Evolutionary conservation across 1,284 basidiomycete species (phyloP).

Genomic region (Veloboletus limbatus): DNA sequence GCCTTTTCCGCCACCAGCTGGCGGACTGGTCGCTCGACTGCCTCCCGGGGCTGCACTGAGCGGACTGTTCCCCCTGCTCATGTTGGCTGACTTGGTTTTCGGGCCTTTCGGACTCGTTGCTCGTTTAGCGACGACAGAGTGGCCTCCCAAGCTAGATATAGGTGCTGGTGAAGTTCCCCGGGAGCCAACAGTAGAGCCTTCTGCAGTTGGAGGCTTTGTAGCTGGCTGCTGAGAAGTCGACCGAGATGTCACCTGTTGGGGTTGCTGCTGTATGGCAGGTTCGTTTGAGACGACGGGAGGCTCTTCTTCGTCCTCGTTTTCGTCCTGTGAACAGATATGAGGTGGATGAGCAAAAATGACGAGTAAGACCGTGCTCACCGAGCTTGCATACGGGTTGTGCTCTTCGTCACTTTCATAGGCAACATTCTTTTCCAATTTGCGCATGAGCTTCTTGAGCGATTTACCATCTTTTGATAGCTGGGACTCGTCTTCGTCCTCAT

Average conservation of each 20-base stretch:
- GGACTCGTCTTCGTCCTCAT: constrained; percentile 62
- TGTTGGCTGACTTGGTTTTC: constrained; percentile 47
- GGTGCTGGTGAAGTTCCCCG: constrained; percentile 57
- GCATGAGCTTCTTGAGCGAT: constrained; percentile 75
- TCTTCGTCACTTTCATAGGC: constrained; percentile 82
- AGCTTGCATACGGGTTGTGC: constrained; percentile 76
- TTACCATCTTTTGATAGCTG: constrained; percentile 67
- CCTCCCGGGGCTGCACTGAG: constrained; percentile 38
- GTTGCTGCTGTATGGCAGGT: constrained; percentile 58
- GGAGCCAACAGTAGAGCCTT: constrained; percentile 38
- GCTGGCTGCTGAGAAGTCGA: constrained; percentile 34
- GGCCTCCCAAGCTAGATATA: constrained; percentile 55
- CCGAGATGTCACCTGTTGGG: constrained; percentile 35
- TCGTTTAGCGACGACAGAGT: constrained; percentile 76
- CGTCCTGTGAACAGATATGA: constrained; percentile 43
- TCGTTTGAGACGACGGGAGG: constrained; percentile 45
- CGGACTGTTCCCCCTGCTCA: constrained; percentile 57
- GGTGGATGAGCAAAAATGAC: constrained; percentile 1
- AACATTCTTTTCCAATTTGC: constrained; percentile 68
- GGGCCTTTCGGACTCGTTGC: constrained; percentile 74
- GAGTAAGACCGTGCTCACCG: constrained; percentile 44
- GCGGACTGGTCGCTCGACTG: constrained; percentile 48
- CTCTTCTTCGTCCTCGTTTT: constrained; percentile 69
- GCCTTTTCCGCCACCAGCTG: constrained; percentile 28
- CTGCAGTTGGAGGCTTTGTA: constrained; percentile 33